Conservation (phyloP, 352 stramenopile species). For the Lagenidium giganteum region DNA sequence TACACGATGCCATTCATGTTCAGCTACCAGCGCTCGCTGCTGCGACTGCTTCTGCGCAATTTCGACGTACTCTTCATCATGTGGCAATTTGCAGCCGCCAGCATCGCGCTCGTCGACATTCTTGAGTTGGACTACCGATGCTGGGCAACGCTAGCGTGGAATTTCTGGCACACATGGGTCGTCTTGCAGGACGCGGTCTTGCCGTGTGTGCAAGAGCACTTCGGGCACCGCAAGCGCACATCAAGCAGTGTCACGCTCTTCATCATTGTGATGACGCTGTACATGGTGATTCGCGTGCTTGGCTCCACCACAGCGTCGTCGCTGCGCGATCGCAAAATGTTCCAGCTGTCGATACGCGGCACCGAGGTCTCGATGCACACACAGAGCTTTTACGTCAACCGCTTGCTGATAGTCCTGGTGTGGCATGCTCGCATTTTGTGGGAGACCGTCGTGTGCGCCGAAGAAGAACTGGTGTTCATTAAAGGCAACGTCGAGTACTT, state of each 20-base stretch:
- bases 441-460: too few species aligned
- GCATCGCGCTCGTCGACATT: conserved; percentile 2
- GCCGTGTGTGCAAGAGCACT: too few species aligned
- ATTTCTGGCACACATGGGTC: too few species aligned
- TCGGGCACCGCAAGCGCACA: too few species aligned
- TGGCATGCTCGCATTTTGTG: conserved; percentile 10
- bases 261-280: too few species aligned
- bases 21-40: conserved; percentile 7
- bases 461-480: conserved; percentile 11
- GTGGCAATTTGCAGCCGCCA: not conserved
- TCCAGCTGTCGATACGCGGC: too few species aligned
- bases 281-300: too few species aligned
- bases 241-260: too few species aligned
- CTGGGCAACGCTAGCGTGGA: too few species aligned
- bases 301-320: too few species aligned
- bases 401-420: conserved; percentile 4
- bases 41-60: conserved; percentile 3
- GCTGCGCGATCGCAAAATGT: too few species aligned
- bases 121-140: conserved; percentile 1
- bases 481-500: conserved; percentile 9
- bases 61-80: conserved; percentile 9
- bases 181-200: too few species aligned
- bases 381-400: conserved; percentile 11
- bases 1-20: conserved; percentile 5
- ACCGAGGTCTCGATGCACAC: not conserved